A percentile compares a stretch with the other conserved stretches of the same genome.
Evolutionary conservation across 1,284 basidiomycete genomes (phyloP).

Genomic region (Exobasidium rhododendri): DNA sequence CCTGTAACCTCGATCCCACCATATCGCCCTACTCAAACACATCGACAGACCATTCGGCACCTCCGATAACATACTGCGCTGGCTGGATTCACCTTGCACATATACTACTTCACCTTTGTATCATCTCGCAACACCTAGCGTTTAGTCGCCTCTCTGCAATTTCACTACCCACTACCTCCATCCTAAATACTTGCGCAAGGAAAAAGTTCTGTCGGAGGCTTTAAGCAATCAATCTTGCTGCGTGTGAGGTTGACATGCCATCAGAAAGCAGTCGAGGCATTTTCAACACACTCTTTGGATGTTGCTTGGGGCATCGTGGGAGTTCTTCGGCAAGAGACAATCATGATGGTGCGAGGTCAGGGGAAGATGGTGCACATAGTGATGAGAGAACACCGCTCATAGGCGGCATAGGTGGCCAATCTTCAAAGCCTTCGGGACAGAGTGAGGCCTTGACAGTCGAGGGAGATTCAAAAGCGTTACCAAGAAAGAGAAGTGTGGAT

Average conservation of each 20-base stretch:
- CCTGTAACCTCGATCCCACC: no score
- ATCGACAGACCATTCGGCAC: no score
- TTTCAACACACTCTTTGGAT: background rate
- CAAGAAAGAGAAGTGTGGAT: background rate
- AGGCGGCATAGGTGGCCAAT: background rate
- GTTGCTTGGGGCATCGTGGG: background rate
- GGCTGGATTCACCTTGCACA: no score
- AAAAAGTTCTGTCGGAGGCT: no score
- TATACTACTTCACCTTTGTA: no score
- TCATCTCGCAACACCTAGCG: no score
- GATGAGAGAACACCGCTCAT: constrained; percentile 1
- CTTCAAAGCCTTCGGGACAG: background rate
- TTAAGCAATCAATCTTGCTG: no score
- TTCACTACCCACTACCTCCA: no score
- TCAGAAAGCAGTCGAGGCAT: background rate
- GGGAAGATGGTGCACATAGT: background rate
- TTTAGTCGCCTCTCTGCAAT: no score
- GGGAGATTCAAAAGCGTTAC: background rate
- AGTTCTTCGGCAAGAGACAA: background rate
- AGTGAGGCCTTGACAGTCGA: background rate
- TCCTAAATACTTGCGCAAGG: no score
- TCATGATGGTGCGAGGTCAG: background rate
- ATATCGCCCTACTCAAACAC: no score
- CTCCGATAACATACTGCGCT: no score
- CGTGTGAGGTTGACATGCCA: background rate